Conservation (phyloP, 345 rosid species). For the Gossypium ekmanianum region DNA sequence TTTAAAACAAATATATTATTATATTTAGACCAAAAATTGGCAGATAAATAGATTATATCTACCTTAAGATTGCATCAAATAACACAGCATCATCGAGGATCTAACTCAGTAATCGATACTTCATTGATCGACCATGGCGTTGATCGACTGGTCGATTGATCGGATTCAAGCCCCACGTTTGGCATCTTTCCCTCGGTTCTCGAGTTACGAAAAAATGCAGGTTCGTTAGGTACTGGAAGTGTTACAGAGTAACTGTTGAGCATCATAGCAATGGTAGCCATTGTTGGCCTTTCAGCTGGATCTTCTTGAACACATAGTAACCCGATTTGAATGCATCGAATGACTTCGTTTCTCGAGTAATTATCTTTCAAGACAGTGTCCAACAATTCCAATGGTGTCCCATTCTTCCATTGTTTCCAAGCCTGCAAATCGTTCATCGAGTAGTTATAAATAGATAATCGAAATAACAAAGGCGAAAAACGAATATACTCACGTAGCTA, state of each 20-base stretch:
- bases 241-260: slow-evolving; percentile 20
- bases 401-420: slow-evolving; percentile 38
- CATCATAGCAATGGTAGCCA: slow-evolving; percentile 7
- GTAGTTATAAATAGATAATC: background rate
- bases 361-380: slow-evolving; percentile 24
- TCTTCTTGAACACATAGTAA: background rate
- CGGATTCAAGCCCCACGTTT: background rate
- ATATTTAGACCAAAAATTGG: too few species aligned
- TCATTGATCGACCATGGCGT: slow-evolving; percentile 1
- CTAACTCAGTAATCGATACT: slow-evolving; percentile 5
- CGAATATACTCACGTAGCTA: slow-evolving; percentile 15
- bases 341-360: slow-evolving; percentile 3
- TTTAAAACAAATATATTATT: too few species aligned
- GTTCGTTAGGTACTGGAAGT: slow-evolving; percentile 10
- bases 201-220: background rate
- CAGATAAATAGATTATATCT: background rate
- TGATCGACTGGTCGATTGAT: background rate
- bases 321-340: background rate
- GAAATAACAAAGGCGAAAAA: background rate
- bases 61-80: background rate
- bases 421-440: slow-evolving; percentile 19
- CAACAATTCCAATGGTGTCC: slow-evolving; percentile 28
- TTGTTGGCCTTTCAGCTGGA: background rate
- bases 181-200: background rate
- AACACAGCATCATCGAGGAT: background rate